Conservation (phyloP, 306 rosid genomes). For the Sicyos baderoa region DNA sequence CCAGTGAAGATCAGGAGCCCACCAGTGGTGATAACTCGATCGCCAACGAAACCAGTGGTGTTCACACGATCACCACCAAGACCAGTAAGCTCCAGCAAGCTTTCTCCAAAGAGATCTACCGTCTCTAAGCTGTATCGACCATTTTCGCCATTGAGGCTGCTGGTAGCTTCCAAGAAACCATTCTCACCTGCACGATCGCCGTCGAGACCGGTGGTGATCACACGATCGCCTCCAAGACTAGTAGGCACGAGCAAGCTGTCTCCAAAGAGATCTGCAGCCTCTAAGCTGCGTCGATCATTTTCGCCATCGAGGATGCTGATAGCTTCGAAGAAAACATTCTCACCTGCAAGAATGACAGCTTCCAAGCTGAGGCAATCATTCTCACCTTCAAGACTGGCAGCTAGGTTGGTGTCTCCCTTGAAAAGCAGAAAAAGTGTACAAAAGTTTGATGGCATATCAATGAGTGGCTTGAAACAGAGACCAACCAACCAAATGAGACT, state of each 20-base stretch:
- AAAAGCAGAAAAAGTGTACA: constrained; percentile 47
- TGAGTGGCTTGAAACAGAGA: constrained; percentile 58
- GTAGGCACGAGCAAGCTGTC: constrained; percentile 35
- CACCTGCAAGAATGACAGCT: constrained; percentile 27
- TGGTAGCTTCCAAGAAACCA: constrained; percentile 42
- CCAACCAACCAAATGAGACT: constrained; percentile 35
- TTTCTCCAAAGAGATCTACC: constrained; percentile 62
- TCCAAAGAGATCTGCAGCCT: constrained; percentile 51
- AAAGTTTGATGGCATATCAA: constrained; percentile 27
- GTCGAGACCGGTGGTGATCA: constrained; percentile 20
- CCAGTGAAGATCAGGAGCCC: constrained; percentile 56
- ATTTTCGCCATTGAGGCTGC: constrained; percentile 30
- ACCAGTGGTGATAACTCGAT: constrained; percentile 32
- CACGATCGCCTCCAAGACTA: constrained; percentile 38
- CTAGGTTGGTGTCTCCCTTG: constrained; percentile 62
- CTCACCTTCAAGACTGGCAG: constrained; percentile 71
- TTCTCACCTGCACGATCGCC: constrained; percentile 38
- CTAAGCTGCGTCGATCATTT: constrained; percentile 54
- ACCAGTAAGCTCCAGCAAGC: constrained; percentile 27
- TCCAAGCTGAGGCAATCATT: constrained; percentile 57
- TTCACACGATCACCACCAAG: constrained; percentile 38
- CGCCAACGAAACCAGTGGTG: constrained; percentile 33
- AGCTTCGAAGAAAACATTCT: constrained; percentile 51
- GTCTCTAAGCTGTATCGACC: constrained; percentile 56
- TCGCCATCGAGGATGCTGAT: constrained; percentile 60